Conservation (phyloP, 2,329 filamentous ascomycete species). For the Decorospora gaudefroyi region DNA sequence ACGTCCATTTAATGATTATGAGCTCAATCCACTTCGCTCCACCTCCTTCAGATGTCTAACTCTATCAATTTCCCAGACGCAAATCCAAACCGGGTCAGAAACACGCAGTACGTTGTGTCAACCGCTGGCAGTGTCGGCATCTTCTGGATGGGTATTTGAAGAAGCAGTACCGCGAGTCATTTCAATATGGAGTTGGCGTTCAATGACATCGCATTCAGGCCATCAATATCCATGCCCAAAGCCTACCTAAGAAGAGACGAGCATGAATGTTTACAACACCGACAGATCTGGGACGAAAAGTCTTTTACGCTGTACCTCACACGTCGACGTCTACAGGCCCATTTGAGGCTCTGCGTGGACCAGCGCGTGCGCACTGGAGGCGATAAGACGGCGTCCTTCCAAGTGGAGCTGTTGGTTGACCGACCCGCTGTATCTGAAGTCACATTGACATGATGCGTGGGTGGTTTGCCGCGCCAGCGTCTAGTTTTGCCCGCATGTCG, state of each 20-base stretch:
- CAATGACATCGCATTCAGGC: slow-evolving; percentile 1
- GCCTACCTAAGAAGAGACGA: no score
- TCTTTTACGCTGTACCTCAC: no score
- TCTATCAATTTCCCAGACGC: no score
- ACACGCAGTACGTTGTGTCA: no score
- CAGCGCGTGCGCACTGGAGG: slow-evolving; percentile 15
- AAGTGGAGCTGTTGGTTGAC: slow-evolving; percentile 23
- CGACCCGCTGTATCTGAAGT: slow-evolving; percentile 34
- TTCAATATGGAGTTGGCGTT: neutral
- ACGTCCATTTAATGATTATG: no score
- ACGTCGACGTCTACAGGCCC: no score
- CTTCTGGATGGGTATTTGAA: slow-evolving; percentile 4
- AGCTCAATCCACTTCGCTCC: slow-evolving; percentile 15
- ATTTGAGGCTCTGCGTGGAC: slow-evolving; percentile 18
- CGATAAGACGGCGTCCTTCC: slow-evolving; percentile 8
- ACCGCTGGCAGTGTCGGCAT: no score
- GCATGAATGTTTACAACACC: no score
- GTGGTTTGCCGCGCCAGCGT: slow-evolving; percentile 16
- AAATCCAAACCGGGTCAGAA: no score
- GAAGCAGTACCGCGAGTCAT: slow-evolving; percentile 10
- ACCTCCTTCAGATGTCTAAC: slow-evolving; percentile 11
- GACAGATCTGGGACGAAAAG: no score
- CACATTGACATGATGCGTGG: slow-evolving; percentile 29
- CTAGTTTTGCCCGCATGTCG: slow-evolving; percentile 15
- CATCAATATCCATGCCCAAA: no score